phyloP scores from a whole-genome alignment of 1,284 basidiomycete genomes.

The Pseudozyma thailandica region DNA sequence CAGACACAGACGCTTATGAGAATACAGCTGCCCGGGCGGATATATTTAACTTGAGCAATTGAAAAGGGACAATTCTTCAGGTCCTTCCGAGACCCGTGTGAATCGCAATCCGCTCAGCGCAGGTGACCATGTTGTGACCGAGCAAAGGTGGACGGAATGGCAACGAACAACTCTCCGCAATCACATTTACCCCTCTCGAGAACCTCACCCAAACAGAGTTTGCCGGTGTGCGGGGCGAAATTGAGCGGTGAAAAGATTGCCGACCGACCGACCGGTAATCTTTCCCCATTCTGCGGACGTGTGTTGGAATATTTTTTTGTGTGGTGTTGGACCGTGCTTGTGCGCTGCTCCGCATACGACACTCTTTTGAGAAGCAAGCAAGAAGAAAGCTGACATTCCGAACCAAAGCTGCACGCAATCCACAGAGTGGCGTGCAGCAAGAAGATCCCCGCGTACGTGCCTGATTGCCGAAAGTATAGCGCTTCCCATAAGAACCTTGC shows the following conservation, averaged over 20 bases:
- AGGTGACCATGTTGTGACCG: no score
- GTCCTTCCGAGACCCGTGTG: no score
- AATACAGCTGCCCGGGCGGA: no score
- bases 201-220: constrained; percentile 9
- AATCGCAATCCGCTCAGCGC: no score
- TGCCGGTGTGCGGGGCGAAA: constrained; percentile 33
- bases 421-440: background rate
- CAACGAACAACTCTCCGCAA: no score
- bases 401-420: constrained; percentile 1
- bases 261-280: constrained; percentile 36
- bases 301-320: background rate
- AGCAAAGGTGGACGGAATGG: no score
- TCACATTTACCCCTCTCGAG: no score
- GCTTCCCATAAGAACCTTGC: background rate
- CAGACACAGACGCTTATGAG: no score
- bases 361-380: constrained; percentile 1
- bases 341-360: constrained; percentile 13
- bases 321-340: constrained; percentile 18
- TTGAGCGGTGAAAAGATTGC: constrained; percentile 34
- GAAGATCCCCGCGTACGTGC: constrained; percentile 4
- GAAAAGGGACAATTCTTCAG: no score
- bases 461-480: background rate
- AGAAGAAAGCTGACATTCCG: constrained; percentile 9
- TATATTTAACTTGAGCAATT: no score
- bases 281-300: background rate